phyloP scores from a whole-genome alignment of 2,329 filamentous ascomycete species.

The Pestalotiopsis fici region DNA sequence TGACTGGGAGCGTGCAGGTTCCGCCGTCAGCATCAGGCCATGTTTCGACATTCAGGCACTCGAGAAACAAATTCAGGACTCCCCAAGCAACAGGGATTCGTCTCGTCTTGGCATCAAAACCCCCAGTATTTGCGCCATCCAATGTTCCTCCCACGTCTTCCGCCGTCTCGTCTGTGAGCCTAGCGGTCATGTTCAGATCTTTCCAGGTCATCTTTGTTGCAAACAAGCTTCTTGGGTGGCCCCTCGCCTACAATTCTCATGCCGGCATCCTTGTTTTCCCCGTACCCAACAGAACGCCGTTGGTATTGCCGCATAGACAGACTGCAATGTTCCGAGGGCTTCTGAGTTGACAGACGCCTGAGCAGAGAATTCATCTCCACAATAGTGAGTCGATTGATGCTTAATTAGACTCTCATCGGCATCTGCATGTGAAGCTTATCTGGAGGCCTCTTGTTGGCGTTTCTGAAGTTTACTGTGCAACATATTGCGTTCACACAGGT shows the following conservation, averaged over 20 bases:
- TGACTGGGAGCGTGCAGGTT: background rate
- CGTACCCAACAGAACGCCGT: background rate
- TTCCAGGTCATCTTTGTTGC: slow-evolving; percentile 1
- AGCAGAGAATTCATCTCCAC: background rate
- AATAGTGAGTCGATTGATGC: background rate
- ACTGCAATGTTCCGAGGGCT: background rate
- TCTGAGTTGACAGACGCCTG: background rate
- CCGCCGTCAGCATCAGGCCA: slow-evolving; percentile 7
- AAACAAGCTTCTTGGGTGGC: slow-evolving; percentile 7
- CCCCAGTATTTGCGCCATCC: slow-evolving; percentile 9
- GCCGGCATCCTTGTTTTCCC: background rate
- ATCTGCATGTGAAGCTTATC: background rate
- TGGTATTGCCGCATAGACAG: background rate
- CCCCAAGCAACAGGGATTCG: background rate
- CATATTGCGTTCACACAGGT: background rate
- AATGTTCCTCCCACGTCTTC: slow-evolving; percentile 4
- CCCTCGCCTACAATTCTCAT: background rate
- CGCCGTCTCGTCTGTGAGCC: background rate
- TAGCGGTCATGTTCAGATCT: background rate
- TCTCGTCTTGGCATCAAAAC: slow-evolving; percentile 7
- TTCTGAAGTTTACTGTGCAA: background rate
- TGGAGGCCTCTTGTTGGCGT: background rate
- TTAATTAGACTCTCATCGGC: background rate
- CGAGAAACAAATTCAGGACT: slow-evolving; percentile 8
- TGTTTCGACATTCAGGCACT: slow-evolving; percentile 8